Evolutionary conservation across 352 stramenopile genomes (phyloP), one percentile per base, ranked within the genome.

Genomic region (Globisporangium carolinianum): DNA sequence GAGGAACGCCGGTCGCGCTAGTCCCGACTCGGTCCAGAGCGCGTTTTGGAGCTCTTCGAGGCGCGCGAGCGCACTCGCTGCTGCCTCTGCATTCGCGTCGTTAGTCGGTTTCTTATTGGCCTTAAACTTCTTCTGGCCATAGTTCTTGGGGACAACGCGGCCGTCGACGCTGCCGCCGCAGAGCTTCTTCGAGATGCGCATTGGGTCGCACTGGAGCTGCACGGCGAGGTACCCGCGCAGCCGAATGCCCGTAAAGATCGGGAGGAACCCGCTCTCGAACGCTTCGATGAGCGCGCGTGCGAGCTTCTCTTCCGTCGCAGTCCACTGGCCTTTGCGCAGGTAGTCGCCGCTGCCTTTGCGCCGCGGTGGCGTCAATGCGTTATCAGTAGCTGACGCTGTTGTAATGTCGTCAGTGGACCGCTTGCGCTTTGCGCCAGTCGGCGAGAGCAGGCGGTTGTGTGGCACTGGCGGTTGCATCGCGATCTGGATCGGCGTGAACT

Each of bases 161-260:
- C 78, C 78, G 51, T 87, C 78, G 47, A 92, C 83, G 8, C 66
- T 72, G 3, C 80, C 80, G 9, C 78, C 77, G 51, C 79, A 89
- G 37, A 92, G 68, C 47, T 92, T 92, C 68, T 92, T 92, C 15
- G 78, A 89, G 43, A 92, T 76, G 10, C 83, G 69, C 83, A 92
- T 92, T 41, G 83, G 83, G 41, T 90, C 83, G 45, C 83, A 92
- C 51, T 91, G 80, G 24, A 92, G 62, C 52, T 89, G 80, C 36
- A 88, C 73, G 2, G 80, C 83, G 53, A 92, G 65, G 61, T 89
- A 92, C 2, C 83, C 83, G 54, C 83, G 79, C 0, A 92, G 41
- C 15, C 76, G 75, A 38, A 89, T 87, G 24, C 79, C 79, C 24
- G 75, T 87, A 60, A 88, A 88, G 32, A 91, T 82, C 0, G 81